phyloP scores from a whole-genome alignment of 345 rosid species.

The Pugionium cornutum region DNA sequence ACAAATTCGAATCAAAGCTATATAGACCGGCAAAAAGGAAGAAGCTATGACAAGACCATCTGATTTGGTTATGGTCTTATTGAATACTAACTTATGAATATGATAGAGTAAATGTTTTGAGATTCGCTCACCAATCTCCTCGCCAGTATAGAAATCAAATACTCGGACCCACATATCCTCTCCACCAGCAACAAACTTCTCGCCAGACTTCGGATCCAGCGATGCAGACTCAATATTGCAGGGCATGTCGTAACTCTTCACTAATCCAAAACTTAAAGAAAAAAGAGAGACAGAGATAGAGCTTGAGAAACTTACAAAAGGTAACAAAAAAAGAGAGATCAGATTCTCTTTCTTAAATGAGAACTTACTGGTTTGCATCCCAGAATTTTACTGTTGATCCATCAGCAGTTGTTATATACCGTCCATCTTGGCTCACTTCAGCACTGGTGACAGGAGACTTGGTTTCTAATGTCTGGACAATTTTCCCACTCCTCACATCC shows the following conservation, averaged over 20 bases:
- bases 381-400: conserved; percentile 90
- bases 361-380: conserved; percentile 97
- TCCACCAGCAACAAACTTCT: conserved; percentile 85
- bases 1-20: background rate
- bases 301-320: background rate
- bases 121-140: conserved; percentile 53
- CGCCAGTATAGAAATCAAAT: conserved; percentile 80
- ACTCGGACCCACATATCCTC: conserved; percentile 88
- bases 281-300: background rate
- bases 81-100: background rate
- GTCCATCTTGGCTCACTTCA: conserved; percentile 98
- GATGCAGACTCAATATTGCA: conserved; percentile 77
- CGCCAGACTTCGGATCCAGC: conserved; percentile 75
- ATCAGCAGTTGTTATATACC: conserved; percentile 87
- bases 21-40: background rate
- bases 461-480: conserved; percentile 85
- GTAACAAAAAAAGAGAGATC: background rate
- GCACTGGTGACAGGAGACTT: conserved; percentile 88
- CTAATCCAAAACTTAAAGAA: conserved; percentile 65
- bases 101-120: background rate
- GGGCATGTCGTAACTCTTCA: conserved; percentile 89
- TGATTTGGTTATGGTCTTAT: conserved; percentile 1
- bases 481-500: conserved; percentile 88
- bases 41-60: conserved; percentile 2
- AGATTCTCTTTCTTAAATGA: background rate